These are phyloP conservation scores for Aspergillus vadensis DNA, from an alignment of 2,329 filamentous ascomycete species.

Conservation along the genomic window DNA sequence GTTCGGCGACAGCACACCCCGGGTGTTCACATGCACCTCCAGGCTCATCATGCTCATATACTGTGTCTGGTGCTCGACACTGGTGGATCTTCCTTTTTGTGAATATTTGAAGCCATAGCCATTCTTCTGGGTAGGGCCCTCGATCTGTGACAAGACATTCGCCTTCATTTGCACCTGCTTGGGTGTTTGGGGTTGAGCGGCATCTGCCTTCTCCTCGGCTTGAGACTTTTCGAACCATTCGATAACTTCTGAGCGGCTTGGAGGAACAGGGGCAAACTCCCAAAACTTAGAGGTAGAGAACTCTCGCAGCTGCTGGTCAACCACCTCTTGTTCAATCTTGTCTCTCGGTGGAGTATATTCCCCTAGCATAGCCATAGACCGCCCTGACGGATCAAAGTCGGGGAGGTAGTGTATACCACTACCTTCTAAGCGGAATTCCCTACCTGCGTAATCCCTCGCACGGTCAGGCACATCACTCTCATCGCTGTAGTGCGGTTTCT, in stretches of 20 bases:
- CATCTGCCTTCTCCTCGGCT: constrained; percentile 10
- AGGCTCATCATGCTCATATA: constrained; percentile 98
- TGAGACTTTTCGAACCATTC: constrained; percentile 61
- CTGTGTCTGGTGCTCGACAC: constrained; percentile 78
- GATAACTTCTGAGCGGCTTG: constrained; percentile 68
- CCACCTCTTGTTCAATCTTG: constrained; percentile 53
- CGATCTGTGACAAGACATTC: constrained; percentile 73
- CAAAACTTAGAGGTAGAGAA: constrained; percentile 69
- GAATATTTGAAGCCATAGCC: constrained; percentile 84
- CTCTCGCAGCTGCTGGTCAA: constrained; percentile 56
- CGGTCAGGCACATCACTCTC: constrained; percentile 80
- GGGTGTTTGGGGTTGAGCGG: constrained; percentile 10
- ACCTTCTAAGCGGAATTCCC: constrained; percentile 77
- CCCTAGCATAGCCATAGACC: constrained; percentile 59
- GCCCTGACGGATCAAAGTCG: constrained; percentile 68
- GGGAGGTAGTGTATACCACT: constrained; percentile 77
- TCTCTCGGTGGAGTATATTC: constrained; percentile 55
- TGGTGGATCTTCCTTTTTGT: constrained; percentile 72
- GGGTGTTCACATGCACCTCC: constrained; percentile 87
- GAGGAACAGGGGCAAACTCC: constrained; percentile 74
- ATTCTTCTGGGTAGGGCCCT: constrained; percentile 81
- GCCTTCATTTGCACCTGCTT: constrained; percentile 25
- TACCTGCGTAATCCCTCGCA: constrained; percentile 80
- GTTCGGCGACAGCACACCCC: constrained; percentile 78
- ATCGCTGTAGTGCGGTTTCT: constrained; percentile 81